These are phyloP conservation scores for Monilinia laxa DNA, from an alignment of 2,329 filamentous ascomycete genomes.

Conservation along the genomic window DNA sequence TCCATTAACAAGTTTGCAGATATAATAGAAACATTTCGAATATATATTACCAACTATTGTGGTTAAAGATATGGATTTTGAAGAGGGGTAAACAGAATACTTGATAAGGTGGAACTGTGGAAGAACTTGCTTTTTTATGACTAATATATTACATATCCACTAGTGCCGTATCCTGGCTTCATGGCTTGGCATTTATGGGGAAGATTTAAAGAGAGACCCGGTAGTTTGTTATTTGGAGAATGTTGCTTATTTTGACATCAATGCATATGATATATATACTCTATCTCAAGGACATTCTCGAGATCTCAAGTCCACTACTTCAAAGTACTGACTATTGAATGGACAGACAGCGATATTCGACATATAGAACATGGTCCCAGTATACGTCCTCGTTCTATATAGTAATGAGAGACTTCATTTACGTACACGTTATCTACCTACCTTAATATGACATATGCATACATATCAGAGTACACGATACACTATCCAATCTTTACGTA, in stretches of 20 bases:
- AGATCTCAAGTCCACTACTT: background rate
- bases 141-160: background rate
- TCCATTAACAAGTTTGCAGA: background rate
- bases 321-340: background rate
- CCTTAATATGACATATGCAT: too few species aligned
- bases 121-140: slow-evolving; percentile 7
- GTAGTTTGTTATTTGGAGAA: background rate
- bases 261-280: too few species aligned
- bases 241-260: slow-evolving; percentile 6
- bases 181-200: slow-evolving; percentile 7
- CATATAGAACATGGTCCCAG: background rate
- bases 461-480: too few species aligned
- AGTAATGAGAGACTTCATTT: background rate
- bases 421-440: too few species aligned
- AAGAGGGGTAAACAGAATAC: background rate
- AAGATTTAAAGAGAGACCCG: background rate
- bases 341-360: too few species aligned
- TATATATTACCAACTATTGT: background rate
- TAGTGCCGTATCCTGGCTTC: background rate
- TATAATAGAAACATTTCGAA: slow-evolving; percentile 2
- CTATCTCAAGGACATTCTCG: too few species aligned
- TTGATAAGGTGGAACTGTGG: background rate
- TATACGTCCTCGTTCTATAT: background rate
- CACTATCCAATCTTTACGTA: too few species aligned
- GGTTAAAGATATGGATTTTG: background rate